phyloP scores from a whole-genome alignment of 192 early-diverging fungal genomes.

The Spizellomyces sp. region DNA sequence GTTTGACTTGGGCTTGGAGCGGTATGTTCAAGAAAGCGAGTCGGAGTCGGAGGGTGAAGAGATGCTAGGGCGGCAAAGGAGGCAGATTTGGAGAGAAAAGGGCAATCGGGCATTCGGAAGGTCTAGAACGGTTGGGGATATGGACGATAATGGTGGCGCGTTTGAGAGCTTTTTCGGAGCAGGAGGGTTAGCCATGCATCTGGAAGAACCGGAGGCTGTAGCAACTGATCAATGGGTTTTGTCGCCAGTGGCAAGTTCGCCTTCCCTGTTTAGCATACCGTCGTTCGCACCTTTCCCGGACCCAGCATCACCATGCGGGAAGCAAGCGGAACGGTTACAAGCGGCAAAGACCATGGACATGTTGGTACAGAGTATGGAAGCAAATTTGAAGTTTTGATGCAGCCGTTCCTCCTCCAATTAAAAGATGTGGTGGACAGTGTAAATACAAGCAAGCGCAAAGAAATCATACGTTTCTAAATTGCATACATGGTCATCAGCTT shows the following conservation, averaged over 20 bases:
- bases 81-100: too few relatives aligned
- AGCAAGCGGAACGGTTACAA: constrained; percentile 5
- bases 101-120: neutral
- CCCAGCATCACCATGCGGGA: neutral
- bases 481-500: too few relatives aligned
- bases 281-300: too few relatives aligned
- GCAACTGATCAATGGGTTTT: neutral
- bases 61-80: too few relatives aligned
- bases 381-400: neutral
- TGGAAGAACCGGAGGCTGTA: neutral
- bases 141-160: neutral
- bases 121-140: neutral
- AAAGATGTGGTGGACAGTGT: neutral
- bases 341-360: neutral
- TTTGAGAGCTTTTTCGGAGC: neutral
- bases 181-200: neutral
- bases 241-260: neutral
- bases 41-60: too few relatives aligned
- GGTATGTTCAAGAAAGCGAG: too few relatives aligned
- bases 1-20: too few relatives aligned
- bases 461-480: too few relatives aligned
- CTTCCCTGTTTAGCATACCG: constrained; percentile 3
- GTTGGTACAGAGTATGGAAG: constrained; percentile 2
- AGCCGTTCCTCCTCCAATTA: neutral
- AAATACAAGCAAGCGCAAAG: neutral